phyloP scores from a whole-genome alignment of 306 rosid species.

The Ceratonia siliqua region DNA sequence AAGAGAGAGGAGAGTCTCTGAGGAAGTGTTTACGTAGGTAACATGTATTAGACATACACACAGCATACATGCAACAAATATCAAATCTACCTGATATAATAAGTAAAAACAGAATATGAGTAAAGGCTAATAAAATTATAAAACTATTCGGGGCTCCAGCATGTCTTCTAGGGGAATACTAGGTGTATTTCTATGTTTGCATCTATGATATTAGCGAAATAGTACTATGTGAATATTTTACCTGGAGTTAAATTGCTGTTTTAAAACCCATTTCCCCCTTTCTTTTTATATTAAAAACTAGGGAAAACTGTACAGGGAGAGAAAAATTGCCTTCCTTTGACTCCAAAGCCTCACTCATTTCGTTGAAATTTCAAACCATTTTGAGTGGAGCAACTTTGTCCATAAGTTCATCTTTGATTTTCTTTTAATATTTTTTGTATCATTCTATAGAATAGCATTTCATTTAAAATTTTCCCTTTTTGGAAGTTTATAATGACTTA shows the following conservation, averaged over 20 bases:
- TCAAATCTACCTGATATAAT: neutral
- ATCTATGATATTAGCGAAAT: neutral
- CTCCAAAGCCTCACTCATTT: neutral
- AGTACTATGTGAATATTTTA: neutral
- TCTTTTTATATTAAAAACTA: neutral
- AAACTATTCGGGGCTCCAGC: neutral
- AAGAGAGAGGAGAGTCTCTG: slow-evolving; percentile 2
- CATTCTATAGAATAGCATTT: neutral
- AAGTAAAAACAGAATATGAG: neutral
- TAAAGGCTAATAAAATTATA: neutral
- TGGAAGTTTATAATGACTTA: no score
- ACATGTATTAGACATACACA: neutral
- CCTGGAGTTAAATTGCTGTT: neutral
- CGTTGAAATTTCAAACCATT: no score
- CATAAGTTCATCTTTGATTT: neutral
- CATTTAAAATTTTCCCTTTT: neutral
- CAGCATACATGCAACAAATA: neutral
- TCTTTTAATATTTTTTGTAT: neutral
- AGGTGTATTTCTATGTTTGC: neutral
- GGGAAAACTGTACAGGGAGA: neutral
- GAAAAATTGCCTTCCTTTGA: slow-evolving; percentile 13
- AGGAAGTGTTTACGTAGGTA: neutral
- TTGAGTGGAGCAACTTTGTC: no score
- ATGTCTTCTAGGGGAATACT: neutral
- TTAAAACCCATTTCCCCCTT: neutral